Base-by-base conservation (phyloP, 2,329 filamentous ascomycete genomes). In the Botrytis deweyae region DNA sequence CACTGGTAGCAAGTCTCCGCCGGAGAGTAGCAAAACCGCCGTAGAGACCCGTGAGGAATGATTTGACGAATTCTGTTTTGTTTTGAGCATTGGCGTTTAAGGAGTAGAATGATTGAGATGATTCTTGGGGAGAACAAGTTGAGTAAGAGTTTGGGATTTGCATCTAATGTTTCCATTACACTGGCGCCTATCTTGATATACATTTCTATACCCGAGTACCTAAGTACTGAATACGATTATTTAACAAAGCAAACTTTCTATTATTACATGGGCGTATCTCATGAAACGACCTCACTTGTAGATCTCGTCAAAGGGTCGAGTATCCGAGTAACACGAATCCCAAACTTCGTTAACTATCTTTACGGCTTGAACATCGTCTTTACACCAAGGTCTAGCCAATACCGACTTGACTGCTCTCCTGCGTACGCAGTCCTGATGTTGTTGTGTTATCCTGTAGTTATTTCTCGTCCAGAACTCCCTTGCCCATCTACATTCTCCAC, bases 301-400 rank as follows among this genome's bases (percentile, higher is more conserved):
- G 71, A 99, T 94, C 82, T 98, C 95, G 82, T 98, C 94, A 83
- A 99, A 99, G 3, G 96, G 96, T 80, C 96, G 87, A 6, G 95
- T 98, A 83, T 99, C 96, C 70, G 89, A 86, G 82, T 97, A 99
- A 83, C 96, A 99, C 79, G 94, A 98, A 78, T 97, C 95, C 94
- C 95, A 99, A n/a, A 99, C 96, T 83, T 97, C 92, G 83, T 98
- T 96, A 74, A 99, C 94, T 40, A 97, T 91, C 84, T 92, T 93
- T 70, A 90, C 88, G 6, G 96, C 96, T 78, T 98, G 93, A 22
- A 91, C 90, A 79, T 97, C 91, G 82, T 97, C 93, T 82, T 93
- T 93, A 81, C 95, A 96, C 65, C 88, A 87, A 25, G 94, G 94
- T 75, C 96, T 87, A 49, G 89, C 90, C 85, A 90, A 88, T 78